Evolutionary conservation across 495 filamentous ascomycete genomes (phyloP), one percentile per base, ranked within the genome.

Genomic region (Gamarada debralockiae): DNA sequence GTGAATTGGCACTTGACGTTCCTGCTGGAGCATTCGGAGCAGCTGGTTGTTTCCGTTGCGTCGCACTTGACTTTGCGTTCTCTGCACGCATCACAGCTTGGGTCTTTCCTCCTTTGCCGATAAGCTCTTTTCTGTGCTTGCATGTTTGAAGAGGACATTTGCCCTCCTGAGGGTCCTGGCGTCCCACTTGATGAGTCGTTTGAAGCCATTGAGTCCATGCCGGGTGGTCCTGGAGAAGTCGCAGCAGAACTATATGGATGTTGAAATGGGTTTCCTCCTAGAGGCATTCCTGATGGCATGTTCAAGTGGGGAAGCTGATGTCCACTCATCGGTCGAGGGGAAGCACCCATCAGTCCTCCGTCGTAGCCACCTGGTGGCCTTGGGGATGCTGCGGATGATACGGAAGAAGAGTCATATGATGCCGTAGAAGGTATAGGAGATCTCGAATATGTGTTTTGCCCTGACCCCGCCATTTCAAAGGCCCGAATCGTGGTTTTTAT

Each of bases 61-160:
- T 98, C 93, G 72, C 93, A 98, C 78, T 98, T 98, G 70, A 98
- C 93, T 75, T 98, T 98, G 56, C 93, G 82, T 71, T 98, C 93
- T 47, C 93, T 82, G 66, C 93, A 98, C 38, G 93, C 93, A 72
- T 98, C 93, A 69, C 93, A 98, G 65, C 92, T 97, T 14, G 93
- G 93, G 64, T 97, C 93, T 63, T 98, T 98, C 56, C 93, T 79
- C 57, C 93, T 74, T 66, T 98, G 93, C 29, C 93, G 81, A 69
- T 97, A 98, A 6, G 92, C 93, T 62, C 93, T 77, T 67, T 97
- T 97, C 71, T 95, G 92, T 20, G 83, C 81, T 62, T 73, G 70
- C 21, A 71, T 66, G 48, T 68, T 73, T 23, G 70, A 66, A 39
- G 69, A 63, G 1, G 61, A 59, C 40, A 70, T 60, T 12, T 75